Evolutionary conservation across 257 asterid species (phyloP), one percentile per base, ranked within the genome.

Genomic region (Salvia splendens): DNA sequence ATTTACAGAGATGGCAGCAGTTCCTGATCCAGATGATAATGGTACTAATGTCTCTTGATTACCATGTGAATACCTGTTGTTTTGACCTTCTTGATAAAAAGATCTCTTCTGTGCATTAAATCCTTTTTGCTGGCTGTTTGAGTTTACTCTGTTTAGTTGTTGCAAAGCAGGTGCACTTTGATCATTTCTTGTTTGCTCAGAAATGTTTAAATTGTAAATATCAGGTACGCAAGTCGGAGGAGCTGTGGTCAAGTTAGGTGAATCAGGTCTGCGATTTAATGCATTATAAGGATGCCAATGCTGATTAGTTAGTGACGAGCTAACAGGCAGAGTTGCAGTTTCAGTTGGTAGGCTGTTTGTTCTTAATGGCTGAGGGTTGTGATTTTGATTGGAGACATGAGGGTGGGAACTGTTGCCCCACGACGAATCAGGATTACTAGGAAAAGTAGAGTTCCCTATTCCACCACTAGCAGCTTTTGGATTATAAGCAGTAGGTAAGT

Each of bases 331-430:
- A 56, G 68, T 24, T 40, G 76, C 80, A 66, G 84, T 83, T 61
- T 79, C 86, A 48, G 38, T 71, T 51, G 86, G 78, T 45, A 70
- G 70, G 62, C 75, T 71, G 43, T 75, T 84, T 56, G 89, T 58
- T 84, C 85, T 80, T 38, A 73, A 64, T 50, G 89, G 78, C 61
- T 55, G 73, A 65, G 80, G 75, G 75, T 83, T 78, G 64, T 74
- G 84, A 76, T 77, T 84, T 76, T 79, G 95, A 68, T 82, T 79
- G 81, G 84, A 80, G 70, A 71, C 81, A 59, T 78, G 84, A 68
- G 76, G 73, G 50, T 78, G 79, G 75, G 49, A 70, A 55, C 46
- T 70, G 45, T 79, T 80, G 67, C 67, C 65, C 82, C 82, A 66
- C 35, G 84, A 84, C 53, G 86, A 51, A 45, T 80, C 88, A 16